phyloP scores from a whole-genome alignment of 1,284 basidiomycete genomes.

The Cryptococcus maquisensis region DNA sequence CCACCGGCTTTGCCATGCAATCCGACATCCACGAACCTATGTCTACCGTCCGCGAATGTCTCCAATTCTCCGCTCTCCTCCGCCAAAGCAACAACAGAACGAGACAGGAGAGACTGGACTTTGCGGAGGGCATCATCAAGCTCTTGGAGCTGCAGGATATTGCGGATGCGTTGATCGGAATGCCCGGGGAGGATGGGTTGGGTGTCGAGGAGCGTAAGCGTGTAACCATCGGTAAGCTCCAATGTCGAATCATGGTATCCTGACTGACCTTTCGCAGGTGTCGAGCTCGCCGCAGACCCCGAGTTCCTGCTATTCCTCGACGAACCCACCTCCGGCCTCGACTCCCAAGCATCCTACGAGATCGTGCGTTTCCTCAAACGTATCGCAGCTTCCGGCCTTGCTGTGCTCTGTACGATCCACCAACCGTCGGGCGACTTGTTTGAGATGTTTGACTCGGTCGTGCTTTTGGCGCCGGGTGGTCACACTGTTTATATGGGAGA shows the following conservation, averaged over 20 bases:
- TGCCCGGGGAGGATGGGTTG: conserved; percentile 54
- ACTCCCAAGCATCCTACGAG: background rate
- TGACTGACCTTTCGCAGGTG: too few species aligned
- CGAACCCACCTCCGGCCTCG: background rate
- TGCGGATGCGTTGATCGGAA: conserved; percentile 69
- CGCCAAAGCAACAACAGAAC: conserved; percentile 65
- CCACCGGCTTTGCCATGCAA: conserved; percentile 70
- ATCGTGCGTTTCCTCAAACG: background rate
- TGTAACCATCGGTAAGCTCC: too few species aligned
- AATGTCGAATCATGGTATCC: too few species aligned
- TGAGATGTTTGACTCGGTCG: background rate
- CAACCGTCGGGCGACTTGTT: background rate
- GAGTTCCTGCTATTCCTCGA: background rate
- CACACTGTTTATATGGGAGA: background rate
- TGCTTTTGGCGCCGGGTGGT: background rate
- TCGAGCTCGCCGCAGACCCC: too few species aligned
- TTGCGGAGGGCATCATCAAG: conserved; percentile 70
- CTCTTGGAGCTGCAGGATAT: conserved; percentile 70
- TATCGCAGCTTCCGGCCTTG: background rate
- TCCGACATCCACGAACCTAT: conserved; percentile 68
- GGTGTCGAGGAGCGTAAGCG: too few species aligned
- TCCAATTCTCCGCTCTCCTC: conserved; percentile 73
- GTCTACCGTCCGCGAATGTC: conserved; percentile 70
- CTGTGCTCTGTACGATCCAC: background rate
- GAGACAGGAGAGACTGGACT: conserved; percentile 68